Base-by-base conservation (phyloP, 202 grass and related monocot genomes). In the Zoysia matrella region DNA sequence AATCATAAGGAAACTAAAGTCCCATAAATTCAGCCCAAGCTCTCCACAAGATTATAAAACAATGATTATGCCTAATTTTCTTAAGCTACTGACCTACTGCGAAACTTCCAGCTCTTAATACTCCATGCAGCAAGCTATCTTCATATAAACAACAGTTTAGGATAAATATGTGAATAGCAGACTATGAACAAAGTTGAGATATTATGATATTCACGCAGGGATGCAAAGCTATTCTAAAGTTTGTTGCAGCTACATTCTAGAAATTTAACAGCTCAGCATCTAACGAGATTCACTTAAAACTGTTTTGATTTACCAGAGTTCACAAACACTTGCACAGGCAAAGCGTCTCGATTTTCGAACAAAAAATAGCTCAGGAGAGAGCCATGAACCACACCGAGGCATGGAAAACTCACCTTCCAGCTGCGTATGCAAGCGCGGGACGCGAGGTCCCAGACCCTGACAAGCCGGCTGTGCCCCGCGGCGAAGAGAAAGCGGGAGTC, bases 381-480 rank as follows among this genome's bases (percentile, higher is more conserved):
- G n/a, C 18, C 47, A 5, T n/a, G 44, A 53, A 71, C 39, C 16
- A 52, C 72, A 60, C 0, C 4, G 49, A 47, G 3, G 51, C 18
- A 1, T 15, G 52, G 36, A 63, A 1, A 13, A 52, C 66, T 13
- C 50, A 93, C 92, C 95, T 98, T 98, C 92, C 95, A 98, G 72
- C 92, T 91, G 52, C 92, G 90, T 62, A 91, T 91, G 82, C 95
- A 98, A 2, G 80, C 83, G 47, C 78, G 82, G 42, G 90, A 85
- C n/a, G 90, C 77, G 54, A 98, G 84, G 73, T 98, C 88, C 90
- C 92, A 98, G 76, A 93, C 95, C 71, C 92, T 87, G 6, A 98
- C 88, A 1, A 93, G 90, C 57, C 87, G 85, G 40, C 90, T 98
- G 42, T 95, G 90, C 2, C 86, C 86, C 1, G 95, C 82, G 22